These are phyloP conservation scores for Quercus robur DNA, from an alignment of 306 rosid species.

Conservation along the genomic window DNA sequence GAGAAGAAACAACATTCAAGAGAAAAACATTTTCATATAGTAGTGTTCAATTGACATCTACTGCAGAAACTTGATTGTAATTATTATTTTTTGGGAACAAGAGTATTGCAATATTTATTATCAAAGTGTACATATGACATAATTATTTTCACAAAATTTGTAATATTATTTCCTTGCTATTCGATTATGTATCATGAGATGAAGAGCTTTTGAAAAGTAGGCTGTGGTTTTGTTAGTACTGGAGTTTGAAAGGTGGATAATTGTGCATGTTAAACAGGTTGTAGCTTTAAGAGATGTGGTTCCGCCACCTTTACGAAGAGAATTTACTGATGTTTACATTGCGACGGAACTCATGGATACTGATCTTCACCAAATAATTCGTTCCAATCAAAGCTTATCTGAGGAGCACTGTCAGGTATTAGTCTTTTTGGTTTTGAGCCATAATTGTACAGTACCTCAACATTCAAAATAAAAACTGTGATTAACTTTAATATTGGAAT, in stretches of 20 bases:
- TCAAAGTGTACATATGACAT: no score
- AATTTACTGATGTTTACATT: constrained; percentile 84
- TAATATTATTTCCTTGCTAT: no score
- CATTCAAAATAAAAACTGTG: constrained; percentile 4
- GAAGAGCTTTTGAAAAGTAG: no score
- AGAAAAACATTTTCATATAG: no score
- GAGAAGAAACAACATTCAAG: no score
- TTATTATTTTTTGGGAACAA: no score
- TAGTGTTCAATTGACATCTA: no score
- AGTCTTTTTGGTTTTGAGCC: not conserved
- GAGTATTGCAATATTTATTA: no score
- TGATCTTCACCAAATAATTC: constrained; percentile 95
- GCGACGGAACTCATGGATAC: constrained; percentile 90
- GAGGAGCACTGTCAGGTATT: constrained; percentile 94
- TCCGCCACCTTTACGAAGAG: constrained; percentile 91
- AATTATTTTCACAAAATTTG: no score
- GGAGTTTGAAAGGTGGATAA: constrained; percentile 13
- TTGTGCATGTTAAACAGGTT: constrained; percentile 54
- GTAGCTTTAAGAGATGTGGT: constrained; percentile 75
- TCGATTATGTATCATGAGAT: no score
- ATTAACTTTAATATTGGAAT: constrained; percentile 20
- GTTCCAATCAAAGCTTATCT: constrained; percentile 81
- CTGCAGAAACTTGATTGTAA: no score
- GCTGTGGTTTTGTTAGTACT: not conserved
- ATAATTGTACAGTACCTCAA: not conserved